Conservation (phyloP, 768 basidiomycete genomes). For the Panellus pusillus region DNA sequence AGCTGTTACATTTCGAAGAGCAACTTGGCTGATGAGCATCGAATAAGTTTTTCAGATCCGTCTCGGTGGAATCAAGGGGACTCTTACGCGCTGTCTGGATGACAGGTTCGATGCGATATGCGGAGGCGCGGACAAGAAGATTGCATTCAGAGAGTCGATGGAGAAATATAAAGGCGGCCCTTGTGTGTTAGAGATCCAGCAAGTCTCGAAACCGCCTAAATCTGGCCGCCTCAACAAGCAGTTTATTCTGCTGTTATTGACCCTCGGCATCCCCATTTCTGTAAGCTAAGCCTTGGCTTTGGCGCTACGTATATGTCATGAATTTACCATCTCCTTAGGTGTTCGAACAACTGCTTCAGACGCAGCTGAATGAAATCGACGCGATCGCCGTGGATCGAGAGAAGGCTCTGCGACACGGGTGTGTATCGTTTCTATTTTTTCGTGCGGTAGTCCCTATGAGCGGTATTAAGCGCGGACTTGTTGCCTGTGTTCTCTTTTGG, state of each 20-base stretch:
- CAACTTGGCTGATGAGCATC: background rate
- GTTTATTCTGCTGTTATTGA: slow-evolving; percentile 23
- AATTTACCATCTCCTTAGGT: background rate
- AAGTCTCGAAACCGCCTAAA: slow-evolving; percentile 13
- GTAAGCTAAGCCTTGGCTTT: slow-evolving; percentile 2
- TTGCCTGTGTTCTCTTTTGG: slow-evolving; percentile 99
- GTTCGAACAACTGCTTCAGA: slow-evolving; percentile 18
- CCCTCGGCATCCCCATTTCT: slow-evolving; percentile 9
- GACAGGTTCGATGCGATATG: slow-evolving; percentile 14
- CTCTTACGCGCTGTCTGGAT: slow-evolving; percentile 20
- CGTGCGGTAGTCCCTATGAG: slow-evolving; percentile 4
- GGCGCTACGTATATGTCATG: background rate
- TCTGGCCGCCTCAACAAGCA: slow-evolving; percentile 22
- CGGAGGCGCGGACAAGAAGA: slow-evolving; percentile 12
- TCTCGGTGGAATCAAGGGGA: slow-evolving; percentile 23
- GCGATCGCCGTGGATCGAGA: slow-evolving; percentile 11
- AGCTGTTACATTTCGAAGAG: background rate
- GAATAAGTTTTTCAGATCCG: slow-evolving; percentile 20
- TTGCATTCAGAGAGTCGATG: slow-evolving; percentile 23
- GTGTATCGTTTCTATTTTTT: slow-evolving; percentile 23
- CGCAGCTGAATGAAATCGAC: slow-evolving; percentile 19
- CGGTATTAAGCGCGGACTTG: slow-evolving; percentile 71
- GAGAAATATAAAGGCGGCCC: slow-evolving; percentile 23
- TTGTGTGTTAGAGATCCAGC: slow-evolving; percentile 17
- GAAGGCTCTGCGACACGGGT: slow-evolving; percentile 61